phyloP scores from a whole-genome alignment of 768 basidiomycete genomes.

The Suillus subaureus region DNA sequence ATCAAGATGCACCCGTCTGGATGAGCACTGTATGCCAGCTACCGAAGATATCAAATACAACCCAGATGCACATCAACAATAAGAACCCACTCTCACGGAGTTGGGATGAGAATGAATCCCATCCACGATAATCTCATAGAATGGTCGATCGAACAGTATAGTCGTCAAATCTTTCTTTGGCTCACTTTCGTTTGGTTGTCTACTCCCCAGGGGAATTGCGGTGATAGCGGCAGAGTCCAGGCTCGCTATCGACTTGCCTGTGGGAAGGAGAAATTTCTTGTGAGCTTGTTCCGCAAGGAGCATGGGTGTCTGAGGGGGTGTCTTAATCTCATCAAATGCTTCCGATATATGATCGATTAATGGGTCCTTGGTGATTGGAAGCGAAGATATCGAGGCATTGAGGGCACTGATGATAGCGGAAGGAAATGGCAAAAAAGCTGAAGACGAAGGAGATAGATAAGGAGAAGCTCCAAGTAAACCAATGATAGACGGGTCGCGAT shows the following conservation, averaged over 20 bases:
- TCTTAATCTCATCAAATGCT: slow-evolving; percentile 60
- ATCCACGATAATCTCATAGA: slow-evolving; percentile 88
- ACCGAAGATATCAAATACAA: slow-evolving; percentile 9
- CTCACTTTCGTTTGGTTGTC: slow-evolving; percentile 39
- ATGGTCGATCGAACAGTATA: slow-evolving; percentile 64
- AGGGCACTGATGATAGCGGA: slow-evolving; percentile 18
- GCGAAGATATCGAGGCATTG: slow-evolving; percentile 12
- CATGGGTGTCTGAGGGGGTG: slow-evolving; percentile 56
- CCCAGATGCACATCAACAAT: neutral
- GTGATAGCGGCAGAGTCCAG: slow-evolving; percentile 11
- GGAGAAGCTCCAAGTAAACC: slow-evolving; percentile 83
- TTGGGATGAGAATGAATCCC: slow-evolving; percentile 92
- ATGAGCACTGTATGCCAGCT: slow-evolving; percentile 83
- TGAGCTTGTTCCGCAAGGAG: slow-evolving; percentile 20
- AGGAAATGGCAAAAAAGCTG: slow-evolving; percentile 28
- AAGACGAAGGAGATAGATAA: slow-evolving; percentile 47
- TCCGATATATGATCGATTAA: slow-evolving; percentile 45
- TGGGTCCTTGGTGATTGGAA: slow-evolving; percentile 18
- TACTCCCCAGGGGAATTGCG: slow-evolving; percentile 18
- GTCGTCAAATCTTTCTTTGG: slow-evolving; percentile 50
- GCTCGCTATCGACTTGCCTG: slow-evolving; percentile 6
- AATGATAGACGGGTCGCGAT: slow-evolving; percentile 90
- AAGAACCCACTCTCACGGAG: slow-evolving; percentile 70
- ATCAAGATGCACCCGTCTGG: slow-evolving; percentile 88
- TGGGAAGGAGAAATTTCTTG: slow-evolving; percentile 1